Conservation (phyloP, 2,329 filamentous ascomycete genomes). For the Rugonectria rugulosa region DNA sequence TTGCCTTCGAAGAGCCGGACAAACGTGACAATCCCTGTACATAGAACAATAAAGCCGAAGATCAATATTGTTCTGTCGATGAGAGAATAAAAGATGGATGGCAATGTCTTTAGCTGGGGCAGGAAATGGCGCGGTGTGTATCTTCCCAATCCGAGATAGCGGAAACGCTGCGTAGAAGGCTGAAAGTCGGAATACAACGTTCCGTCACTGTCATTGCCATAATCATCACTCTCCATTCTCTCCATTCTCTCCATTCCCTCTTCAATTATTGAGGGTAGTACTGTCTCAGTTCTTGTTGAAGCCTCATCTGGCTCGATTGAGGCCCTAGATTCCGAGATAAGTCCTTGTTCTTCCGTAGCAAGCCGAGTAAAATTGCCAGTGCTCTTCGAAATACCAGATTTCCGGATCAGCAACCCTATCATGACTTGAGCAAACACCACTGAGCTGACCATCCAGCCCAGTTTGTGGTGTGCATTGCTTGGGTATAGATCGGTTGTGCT, state of each 20-base stretch:
- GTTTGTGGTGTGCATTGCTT: slow-evolving; percentile 4
- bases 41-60: slow-evolving; percentile 76
- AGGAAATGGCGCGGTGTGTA: neutral
- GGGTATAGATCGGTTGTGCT: neutral
- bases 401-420: neutral
- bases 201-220: no score
- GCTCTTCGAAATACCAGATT: neutral
- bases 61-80: neutral
- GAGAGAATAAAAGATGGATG: neutral
- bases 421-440: neutral
- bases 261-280: no score
- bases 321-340: neutral
- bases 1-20: slow-evolving; percentile 80
- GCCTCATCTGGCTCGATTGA: neutral
- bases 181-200: no score
- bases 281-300: no score
- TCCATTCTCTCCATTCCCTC: no score
- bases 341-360: neutral
- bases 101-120: neutral
- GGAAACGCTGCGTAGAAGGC: no score
- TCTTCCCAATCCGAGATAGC: neutral
- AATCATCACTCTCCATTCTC: no score
- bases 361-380: neutral
- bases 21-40: slow-evolving; percentile 77
- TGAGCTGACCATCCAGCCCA: neutral